Evolutionary conservation across 2,329 filamentous ascomycete genomes (phyloP).

Genomic region (Verticillium nonalfalfae): DNA sequence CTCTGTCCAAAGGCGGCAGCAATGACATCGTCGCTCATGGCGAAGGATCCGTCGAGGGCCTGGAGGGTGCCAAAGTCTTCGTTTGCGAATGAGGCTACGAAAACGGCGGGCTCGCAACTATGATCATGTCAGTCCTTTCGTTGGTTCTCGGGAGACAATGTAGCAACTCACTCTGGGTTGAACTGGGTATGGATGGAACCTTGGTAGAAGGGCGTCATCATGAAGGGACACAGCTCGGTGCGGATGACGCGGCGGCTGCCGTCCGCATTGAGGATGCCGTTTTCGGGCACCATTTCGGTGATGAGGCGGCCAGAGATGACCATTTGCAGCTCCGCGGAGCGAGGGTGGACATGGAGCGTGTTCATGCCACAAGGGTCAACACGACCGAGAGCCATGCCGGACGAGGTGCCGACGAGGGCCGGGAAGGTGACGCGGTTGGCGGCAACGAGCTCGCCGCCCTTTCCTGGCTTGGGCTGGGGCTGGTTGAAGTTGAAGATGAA

Average conservation of each 20-base stretch:
- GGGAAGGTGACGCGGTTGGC: constrained; percentile 53
- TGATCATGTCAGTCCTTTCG: no score
- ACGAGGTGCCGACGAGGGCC: constrained; percentile 43
- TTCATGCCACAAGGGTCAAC: constrained; percentile 49
- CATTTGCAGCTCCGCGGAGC: constrained; percentile 46
- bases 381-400: constrained; percentile 44
- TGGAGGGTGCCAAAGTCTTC: constrained; percentile 49
- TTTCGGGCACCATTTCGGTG: constrained; percentile 47
- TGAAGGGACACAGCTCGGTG: constrained; percentile 29
- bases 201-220: constrained; percentile 48
- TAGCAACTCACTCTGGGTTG: constrained; percentile 34
- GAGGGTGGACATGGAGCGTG: constrained; percentile 49
- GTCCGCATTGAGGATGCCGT: constrained; percentile 33
- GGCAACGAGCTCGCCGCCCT: constrained; percentile 41
- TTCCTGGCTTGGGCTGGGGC: constrained; percentile 20
- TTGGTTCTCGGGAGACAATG: no score
- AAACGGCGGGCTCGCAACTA: constrained; percentile 38
- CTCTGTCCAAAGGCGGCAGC: constrained; percentile 38
- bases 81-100: constrained; percentile 40
- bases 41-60: constrained; percentile 42
- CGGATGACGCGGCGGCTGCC: constrained; percentile 23
- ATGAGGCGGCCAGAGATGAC: constrained; percentile 41
- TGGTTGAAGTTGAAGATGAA: constrained; percentile 44
- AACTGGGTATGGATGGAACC: constrained; percentile 49
- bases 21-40: constrained; percentile 36